Percentiles rank a stretch among this genome's conserved stretches.
Evolutionary conservation across 2,329 filamentous ascomycete genomes (phyloP).

Genomic region (Clonostachys sp.): DNA sequence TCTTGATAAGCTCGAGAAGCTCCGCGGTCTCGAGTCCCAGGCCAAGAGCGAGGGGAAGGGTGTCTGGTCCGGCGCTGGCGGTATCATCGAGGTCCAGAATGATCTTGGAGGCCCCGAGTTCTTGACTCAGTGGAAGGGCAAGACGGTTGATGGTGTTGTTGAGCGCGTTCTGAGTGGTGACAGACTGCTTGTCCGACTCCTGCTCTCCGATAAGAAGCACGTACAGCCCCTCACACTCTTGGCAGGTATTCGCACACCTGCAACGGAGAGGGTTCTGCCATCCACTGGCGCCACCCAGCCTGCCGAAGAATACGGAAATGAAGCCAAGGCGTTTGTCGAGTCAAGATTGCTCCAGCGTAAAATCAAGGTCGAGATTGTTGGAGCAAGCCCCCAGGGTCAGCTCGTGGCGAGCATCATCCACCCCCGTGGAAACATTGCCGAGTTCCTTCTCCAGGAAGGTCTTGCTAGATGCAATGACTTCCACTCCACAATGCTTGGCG

Average conservation of each 20-base stretch:
- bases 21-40: constrained; percentile 71
- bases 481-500: constrained; percentile 87
- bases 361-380: constrained; percentile 78
- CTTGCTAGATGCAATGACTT: constrained; percentile 92
- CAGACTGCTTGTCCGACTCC: constrained; percentile 76
- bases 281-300: constrained; percentile 76
- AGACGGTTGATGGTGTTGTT: constrained; percentile 78
- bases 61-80: constrained; percentile 65
- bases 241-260: constrained; percentile 82
- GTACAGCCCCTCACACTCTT: constrained; percentile 83
- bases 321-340: constrained; percentile 86
- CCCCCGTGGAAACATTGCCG: constrained; percentile 87
- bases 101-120: constrained; percentile 79
- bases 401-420: constrained; percentile 86
- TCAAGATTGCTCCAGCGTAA: constrained; percentile 78
- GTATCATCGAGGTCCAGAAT: constrained; percentile 72
- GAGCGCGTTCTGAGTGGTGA: constrained; percentile 92
- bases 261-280: constrained; percentile 79
- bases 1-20: constrained; percentile 66
- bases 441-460: constrained; percentile 83
- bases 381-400: constrained; percentile 84
- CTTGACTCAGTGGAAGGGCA: constrained; percentile 78
- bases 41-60: constrained; percentile 79
- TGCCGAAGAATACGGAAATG: constrained; percentile 85
- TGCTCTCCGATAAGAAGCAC: constrained; percentile 79